phyloP scores from a whole-genome alignment of 129 eudicot species.

The Arctium minus region DNA sequence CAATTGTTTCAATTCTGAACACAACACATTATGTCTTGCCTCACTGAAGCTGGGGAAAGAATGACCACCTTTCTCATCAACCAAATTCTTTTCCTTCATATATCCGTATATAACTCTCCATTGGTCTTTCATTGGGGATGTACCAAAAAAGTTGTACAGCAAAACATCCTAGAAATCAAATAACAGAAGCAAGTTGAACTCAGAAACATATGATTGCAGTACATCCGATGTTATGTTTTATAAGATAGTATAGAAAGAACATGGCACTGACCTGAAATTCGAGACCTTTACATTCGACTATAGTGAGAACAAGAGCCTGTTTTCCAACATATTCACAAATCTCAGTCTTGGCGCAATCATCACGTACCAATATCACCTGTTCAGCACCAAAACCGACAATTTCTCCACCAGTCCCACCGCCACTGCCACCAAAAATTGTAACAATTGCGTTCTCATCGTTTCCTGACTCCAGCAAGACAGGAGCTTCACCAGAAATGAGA shows the following conservation, averaged over 20 bases:
- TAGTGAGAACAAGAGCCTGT: conserved; percentile 48
- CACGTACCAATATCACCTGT: conserved; percentile 61
- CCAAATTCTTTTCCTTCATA: conserved; percentile 52
- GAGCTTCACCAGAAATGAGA: conserved; percentile 47
- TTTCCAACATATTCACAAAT: conserved; percentile 36
- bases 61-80: conserved; percentile 28
- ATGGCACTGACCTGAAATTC: conserved; percentile 48
- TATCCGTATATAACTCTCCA: conserved; percentile 77
- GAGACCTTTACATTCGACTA: conserved; percentile 61
- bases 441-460: conserved; percentile 46
- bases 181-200: not conserved
- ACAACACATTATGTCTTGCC: conserved; percentile 56
- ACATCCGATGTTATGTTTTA: no score
- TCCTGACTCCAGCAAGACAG: conserved; percentile 43
- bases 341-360: conserved; percentile 37
- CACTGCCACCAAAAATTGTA: conserved; percentile 37
- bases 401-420: conserved; percentile 6
- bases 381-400: conserved; percentile 58
- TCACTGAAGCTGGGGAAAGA: conserved; percentile 51
- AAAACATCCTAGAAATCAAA: conserved; percentile 56
- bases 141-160: conserved; percentile 76
- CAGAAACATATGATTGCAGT: not conserved
- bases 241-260: not conserved
- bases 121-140: conserved; percentile 58
- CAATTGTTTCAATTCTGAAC: conserved; percentile 75